phyloP scores from a whole-genome alignment of 192 early-diverging fungal genomes.

The Coemansia sp. region DNA sequence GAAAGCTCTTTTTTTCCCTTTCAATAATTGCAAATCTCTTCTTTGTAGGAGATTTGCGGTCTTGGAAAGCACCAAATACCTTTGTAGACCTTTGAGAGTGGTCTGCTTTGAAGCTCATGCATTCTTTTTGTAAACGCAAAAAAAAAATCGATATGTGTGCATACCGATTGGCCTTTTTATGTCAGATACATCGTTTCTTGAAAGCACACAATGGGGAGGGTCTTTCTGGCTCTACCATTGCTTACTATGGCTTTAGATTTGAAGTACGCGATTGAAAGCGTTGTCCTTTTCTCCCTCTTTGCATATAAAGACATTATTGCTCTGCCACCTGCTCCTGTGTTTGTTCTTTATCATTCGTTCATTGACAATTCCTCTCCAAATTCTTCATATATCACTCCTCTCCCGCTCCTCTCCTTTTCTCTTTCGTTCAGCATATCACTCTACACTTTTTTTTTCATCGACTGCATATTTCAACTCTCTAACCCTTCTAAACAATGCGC shows the following conservation, averaged over 20 bases:
- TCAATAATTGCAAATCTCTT: neutral
- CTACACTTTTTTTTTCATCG: neutral
- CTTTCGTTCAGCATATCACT: neutral
- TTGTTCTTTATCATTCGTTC: neutral
- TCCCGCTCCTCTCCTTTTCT: neutral
- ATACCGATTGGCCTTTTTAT: neutral
- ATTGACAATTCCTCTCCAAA: neutral
- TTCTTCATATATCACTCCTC: neutral
- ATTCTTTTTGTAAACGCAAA: neutral
- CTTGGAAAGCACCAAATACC: neutral
- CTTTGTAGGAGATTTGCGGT: neutral
- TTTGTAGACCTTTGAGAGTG: neutral
- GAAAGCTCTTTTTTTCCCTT: neutral
- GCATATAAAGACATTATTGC: neutral
- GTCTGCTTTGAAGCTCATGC: neutral
- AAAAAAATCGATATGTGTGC: neutral
- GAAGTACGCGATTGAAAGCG: neutral
- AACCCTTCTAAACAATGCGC: neutral
- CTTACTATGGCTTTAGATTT: neutral
- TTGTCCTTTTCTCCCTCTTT: neutral
- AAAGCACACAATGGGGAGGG: neutral
- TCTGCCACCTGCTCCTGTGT: neutral
- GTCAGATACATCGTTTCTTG: neutral
- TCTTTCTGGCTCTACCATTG: neutral
- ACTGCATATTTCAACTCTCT: slow-evolving; percentile 6